Evolutionary conservation across 345 rosid genomes (phyloP).

Genomic region (Punica granatum): DNA sequence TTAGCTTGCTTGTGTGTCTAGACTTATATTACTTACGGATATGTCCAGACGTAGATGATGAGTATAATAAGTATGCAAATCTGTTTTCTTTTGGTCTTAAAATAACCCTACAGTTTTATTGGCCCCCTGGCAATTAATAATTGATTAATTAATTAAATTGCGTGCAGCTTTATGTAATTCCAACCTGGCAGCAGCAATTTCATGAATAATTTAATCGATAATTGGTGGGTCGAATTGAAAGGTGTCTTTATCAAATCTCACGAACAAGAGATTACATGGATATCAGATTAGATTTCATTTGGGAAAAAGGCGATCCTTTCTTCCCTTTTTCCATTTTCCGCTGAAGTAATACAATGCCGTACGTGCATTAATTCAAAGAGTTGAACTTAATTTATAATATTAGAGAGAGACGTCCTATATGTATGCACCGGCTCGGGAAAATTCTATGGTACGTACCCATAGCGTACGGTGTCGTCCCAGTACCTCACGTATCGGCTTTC

Average conservation of each 20-base stretch:
- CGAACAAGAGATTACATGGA: neutral
- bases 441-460: no score
- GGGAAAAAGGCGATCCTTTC: neutral
- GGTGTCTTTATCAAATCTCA: neutral
- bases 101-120: neutral
- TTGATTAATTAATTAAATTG: neutral
- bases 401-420: no score
- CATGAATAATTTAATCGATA: neutral
- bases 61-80: neutral
- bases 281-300: neutral
- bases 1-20: no score
- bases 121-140: neutral
- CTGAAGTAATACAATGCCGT: no score
- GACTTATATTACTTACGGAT: neutral
- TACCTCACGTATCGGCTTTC: no score
- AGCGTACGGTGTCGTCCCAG: no score
- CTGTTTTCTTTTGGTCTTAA: neutral
- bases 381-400: no score
- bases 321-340: neutral
- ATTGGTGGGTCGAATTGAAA: neutral
- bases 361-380: no score
- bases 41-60: no score
- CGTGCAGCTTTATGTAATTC: neutral
- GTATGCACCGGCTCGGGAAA: no score
- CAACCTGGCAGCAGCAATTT: neutral